Evolutionary conservation across 1,139 yeast species (phyloP), one percentile per base, ranked within the genome.

Genomic region (Taiozyma sp.): DNA sequence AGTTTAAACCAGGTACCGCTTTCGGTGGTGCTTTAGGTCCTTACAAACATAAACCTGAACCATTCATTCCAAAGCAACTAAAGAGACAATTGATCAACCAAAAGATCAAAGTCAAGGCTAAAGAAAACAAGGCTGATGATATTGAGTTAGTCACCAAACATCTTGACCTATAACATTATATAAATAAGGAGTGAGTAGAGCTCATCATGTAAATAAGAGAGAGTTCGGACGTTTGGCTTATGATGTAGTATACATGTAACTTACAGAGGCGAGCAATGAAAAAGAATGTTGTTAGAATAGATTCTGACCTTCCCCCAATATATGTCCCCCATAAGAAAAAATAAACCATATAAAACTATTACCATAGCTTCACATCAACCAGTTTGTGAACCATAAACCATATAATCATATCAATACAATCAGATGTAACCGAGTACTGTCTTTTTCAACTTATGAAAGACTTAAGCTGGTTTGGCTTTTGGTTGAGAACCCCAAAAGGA

Each of bases 11-110:
- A 10, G 76, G 83, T 45, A 79, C 77, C 36, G 87, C 91, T 0
- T 90, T 85, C 64, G 91, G 80, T 48, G 97, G 97, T 42, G 77
- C 86, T 53, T 78, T 87, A 57, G 86, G 87, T 45, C 87, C 84
- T 47, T 83, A 87, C 54, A 81, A 78, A 48, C 81, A 82, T 55
- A 71, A 75, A 14, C 86, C 96, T 9, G 78, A 83, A 65, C 84
- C 87, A 28, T 91, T 86, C 65, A 78, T 90, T 41, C 81, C 93
- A 44, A 76, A 74, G 57, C 72, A 69, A 45, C 63, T 76, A 50
- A 75, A 71, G 65, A 73, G 71, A 54, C 67, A 64, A 70, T 75
- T 73, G 72, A 65, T 60, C 51, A 74, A 69, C 64, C 68, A 60
- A 60, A 78, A 69, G 66, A 63, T 57, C 44, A 54, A 50, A 40